A percentile compares a stretch with the other conserved stretches of the same genome.
Conservation (phyloP, 2,329 filamentous ascomycete genomes). For the Furcasterigmium sp. region DNA sequence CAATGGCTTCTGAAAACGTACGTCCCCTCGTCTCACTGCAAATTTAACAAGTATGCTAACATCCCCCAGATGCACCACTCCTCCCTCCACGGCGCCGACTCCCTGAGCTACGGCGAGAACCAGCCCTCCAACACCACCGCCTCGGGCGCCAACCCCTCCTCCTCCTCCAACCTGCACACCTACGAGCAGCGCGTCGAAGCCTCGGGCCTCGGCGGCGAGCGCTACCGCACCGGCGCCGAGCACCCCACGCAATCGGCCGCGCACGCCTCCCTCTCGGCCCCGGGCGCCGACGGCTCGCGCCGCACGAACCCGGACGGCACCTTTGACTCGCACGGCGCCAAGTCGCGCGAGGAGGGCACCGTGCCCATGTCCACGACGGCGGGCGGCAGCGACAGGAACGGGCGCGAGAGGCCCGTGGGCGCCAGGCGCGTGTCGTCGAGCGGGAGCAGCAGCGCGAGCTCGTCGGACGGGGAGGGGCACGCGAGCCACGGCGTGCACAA, state of each 20-base stretch:
- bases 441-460: slow-evolving; percentile 11
- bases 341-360: no score
- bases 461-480: slow-evolving; percentile 8
- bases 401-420: slow-evolving; percentile 7
- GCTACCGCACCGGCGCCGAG: slow-evolving; percentile 12
- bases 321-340: slow-evolving; percentile 1
- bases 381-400: no score
- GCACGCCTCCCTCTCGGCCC: neutral
- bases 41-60: neutral
- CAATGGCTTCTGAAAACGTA: neutral
- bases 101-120: slow-evolving; percentile 10
- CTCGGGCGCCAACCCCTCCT: slow-evolving; percentile 12
- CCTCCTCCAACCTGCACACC: slow-evolving; percentile 1
- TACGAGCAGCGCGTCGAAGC: slow-evolving; percentile 2
- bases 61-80: slow-evolving; percentile 2
- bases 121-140: slow-evolving; percentile 4
- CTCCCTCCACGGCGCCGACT: slow-evolving; percentile 11
- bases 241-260: neutral
- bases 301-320: slow-evolving; percentile 5
- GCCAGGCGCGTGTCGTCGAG: slow-evolving; percentile 28
- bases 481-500: no score
- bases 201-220: slow-evolving; percentile 8
- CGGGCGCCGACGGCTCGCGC: neutral
- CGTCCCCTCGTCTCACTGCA: neutral
- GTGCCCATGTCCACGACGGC: neutral